A percentile compares a stretch with the other conserved stretches of the same genome.
Evolutionary conservation across 2,329 filamentous ascomycete species (phyloP).

Genomic region (Trichoderma simmonsii): DNA sequence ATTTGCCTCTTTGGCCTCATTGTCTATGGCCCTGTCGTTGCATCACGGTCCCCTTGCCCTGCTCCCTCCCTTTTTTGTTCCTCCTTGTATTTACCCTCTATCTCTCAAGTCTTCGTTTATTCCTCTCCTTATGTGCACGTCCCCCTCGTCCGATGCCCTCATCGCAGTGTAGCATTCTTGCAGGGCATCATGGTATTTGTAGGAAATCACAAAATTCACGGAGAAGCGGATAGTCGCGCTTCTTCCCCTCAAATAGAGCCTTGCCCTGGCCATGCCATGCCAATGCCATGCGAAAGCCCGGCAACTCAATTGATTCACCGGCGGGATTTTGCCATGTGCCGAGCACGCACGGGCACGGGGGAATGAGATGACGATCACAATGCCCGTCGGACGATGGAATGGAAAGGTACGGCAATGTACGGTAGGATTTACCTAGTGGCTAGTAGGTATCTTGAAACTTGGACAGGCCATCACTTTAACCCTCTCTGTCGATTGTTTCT

Average conservation of each 20-base stretch:
- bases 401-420: not conserved
- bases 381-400: not conserved
- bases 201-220: not conserved
- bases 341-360: not conserved
- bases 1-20: not conserved
- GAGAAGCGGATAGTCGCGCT: not conserved
- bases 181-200: not conserved
- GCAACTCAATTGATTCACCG: constrained; percentile 1
- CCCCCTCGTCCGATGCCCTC: not conserved
- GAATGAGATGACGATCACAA: not conserved
- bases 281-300: not conserved
- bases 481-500: not conserved
- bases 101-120: not conserved
- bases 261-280: not conserved
- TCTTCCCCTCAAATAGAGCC: not conserved
- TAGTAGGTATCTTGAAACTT: not conserved
- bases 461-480: not conserved
- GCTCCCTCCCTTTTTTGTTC: not conserved
- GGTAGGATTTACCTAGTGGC: not conserved
- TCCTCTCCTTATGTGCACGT: not conserved
- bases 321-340: not conserved
- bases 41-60: not conserved
- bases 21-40: not conserved
- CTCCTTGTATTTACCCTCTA: not conserved
- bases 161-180: not conserved